Conservation (phyloP, 2,329 filamentous ascomycete species). For the Ascomycota sp. region DNA sequence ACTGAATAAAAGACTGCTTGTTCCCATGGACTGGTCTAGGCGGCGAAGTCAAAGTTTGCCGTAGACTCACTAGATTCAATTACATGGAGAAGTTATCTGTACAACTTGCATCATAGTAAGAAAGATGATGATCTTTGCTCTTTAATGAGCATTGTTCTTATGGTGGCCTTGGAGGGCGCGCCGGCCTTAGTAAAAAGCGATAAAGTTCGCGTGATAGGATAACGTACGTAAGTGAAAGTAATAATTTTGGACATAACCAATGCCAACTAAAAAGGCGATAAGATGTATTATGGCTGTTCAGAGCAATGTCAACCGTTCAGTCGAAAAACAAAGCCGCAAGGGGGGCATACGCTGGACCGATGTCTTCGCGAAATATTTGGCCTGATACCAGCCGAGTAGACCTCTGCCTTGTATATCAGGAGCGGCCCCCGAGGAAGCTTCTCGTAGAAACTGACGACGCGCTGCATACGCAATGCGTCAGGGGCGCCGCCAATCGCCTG, state of each 20-base stretch:
- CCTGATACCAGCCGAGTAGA: constrained; percentile 73
- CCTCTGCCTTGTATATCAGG: constrained; percentile 68
- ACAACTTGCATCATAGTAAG: no score
- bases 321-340: neutral
- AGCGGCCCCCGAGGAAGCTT: constrained; percentile 86
- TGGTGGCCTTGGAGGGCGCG: constrained; percentile 56
- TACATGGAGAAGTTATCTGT: no score
- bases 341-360: constrained; percentile 58
- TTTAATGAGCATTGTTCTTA: constrained; percentile 96
- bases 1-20: no score
- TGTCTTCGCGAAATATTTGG: constrained; percentile 80
- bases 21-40: no score
- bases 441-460: constrained; percentile 96
- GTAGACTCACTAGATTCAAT: no score
- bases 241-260: constrained; percentile 97
- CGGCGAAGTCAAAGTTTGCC: no score
- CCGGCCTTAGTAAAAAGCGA: neutral
- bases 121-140: no score
- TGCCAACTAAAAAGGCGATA: constrained; percentile 52
- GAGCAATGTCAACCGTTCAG: neutral
- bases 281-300: constrained; percentile 65
- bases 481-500: constrained; percentile 88
- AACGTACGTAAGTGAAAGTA: constrained; percentile 97
- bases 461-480: constrained; percentile 94
- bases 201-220: constrained; percentile 1